phyloP scores from a whole-genome alignment of 2,329 filamentous ascomycete species.

The Pyricularia grisea region DNA sequence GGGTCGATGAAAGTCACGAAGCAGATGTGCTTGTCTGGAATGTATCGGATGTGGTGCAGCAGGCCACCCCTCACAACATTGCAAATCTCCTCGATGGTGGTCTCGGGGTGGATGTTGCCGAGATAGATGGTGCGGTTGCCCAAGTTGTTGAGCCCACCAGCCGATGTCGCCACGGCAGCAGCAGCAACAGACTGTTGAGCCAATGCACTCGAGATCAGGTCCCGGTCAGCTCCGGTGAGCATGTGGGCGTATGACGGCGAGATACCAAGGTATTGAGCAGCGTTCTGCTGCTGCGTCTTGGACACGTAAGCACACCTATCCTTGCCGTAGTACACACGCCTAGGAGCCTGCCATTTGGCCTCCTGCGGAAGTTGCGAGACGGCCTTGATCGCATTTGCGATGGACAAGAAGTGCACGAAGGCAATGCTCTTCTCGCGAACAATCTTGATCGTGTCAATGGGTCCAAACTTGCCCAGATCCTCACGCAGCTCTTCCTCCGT shows the following conservation, averaged over 20 bases:
- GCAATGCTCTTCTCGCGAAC: conserved; percentile 97
- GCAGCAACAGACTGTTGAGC: conserved; percentile 97
- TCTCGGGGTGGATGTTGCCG: conserved; percentile 97
- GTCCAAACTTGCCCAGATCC: conserved; percentile 90
- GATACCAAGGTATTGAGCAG: conserved; percentile 94
- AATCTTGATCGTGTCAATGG: conserved; percentile 95
- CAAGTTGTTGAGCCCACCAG: conserved; percentile 93
- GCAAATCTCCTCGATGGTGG: conserved; percentile 98
- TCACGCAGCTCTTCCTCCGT: conserved; percentile 88
- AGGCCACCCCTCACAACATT: conserved; percentile 95
- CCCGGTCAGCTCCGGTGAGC: conserved; percentile 88
- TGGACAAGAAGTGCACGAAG: conserved; percentile 95
- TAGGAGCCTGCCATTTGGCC: conserved; percentile 90
- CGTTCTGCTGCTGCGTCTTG: conserved; percentile 99
- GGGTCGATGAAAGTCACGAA: conserved; percentile 99
- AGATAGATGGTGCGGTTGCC: conserved; percentile 97
- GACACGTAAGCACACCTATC: conserved; percentile 97
- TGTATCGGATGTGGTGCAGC: conserved; percentile 96
- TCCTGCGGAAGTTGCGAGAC: conserved; percentile 95
- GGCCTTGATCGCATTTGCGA: conserved; percentile 96
- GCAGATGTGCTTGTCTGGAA: conserved; percentile 99
- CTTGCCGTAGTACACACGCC: conserved; percentile 97
- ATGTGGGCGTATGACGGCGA: conserved; percentile 95
- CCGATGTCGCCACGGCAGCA: conserved; percentile 90
- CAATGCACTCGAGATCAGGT: conserved; percentile 90